A percentile compares a stretch with the other conserved stretches of the same genome.
phyloP scores from a whole-genome alignment of 768 basidiomycete species.

The Butyriboletus loyo region DNA sequence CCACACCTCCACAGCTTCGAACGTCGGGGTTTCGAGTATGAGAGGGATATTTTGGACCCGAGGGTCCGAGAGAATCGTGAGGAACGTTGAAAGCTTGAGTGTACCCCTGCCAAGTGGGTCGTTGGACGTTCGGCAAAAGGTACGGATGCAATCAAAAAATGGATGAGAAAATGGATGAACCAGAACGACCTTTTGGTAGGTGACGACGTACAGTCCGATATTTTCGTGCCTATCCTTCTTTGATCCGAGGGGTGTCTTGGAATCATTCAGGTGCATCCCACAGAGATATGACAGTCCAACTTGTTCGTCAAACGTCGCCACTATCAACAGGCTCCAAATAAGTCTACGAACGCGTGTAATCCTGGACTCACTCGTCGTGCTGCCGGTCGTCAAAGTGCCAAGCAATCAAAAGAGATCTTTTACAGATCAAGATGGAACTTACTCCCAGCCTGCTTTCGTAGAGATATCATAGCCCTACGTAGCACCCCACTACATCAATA shows the following conservation, averaged over 20 bases:
- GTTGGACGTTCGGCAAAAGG: not conserved
- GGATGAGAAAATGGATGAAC: not conserved
- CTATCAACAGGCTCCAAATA: conserved; percentile 30
- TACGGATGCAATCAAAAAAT: not conserved
- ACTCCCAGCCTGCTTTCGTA: conserved; percentile 70
- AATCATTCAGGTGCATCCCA: conserved; percentile 87
- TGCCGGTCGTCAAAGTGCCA: conserved; percentile 4
- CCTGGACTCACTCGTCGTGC: conserved; percentile 23
- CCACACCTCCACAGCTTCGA: conserved; percentile 69
- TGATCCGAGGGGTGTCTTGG: conserved; percentile 59
- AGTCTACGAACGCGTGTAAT: not conserved
- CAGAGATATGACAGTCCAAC: conserved; percentile 72
- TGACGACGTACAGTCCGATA: conserved; percentile 64
- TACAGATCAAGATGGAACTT: conserved; percentile 22
- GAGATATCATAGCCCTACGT: conserved; percentile 77
- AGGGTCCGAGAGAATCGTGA: conserved; percentile 63
- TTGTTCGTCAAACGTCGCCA: conserved; percentile 61
- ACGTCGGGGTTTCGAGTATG: conserved; percentile 77
- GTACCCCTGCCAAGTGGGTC: conserved; percentile 54
- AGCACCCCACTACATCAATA: not conserved
- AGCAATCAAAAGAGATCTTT: not conserved
- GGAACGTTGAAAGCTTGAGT: conserved; percentile 61
- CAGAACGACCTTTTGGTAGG: not conserved
- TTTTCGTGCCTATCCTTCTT: conserved; percentile 82
- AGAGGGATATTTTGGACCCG: conserved; percentile 70